These are phyloP conservation scores for Acanthamoeba sp. DNA, from an alignment of 208 protist genomes.

Conservation along the genomic window DNA sequence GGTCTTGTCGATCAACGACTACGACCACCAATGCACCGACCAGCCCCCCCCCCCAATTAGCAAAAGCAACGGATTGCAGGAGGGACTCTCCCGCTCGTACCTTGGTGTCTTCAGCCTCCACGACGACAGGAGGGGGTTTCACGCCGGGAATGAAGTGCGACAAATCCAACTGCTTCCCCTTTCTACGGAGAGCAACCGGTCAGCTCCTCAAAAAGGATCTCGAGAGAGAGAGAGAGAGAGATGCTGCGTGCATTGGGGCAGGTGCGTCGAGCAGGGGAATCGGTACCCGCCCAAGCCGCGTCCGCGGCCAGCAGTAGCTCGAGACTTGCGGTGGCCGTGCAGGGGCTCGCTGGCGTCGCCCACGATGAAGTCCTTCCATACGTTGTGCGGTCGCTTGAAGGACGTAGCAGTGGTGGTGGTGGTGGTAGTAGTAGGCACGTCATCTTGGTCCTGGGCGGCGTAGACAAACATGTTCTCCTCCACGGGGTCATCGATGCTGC, in stretches of 20 bases:
- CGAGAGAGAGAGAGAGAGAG: too few species aligned
- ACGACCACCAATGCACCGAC: background rate
- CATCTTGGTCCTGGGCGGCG: conserved; percentile 35
- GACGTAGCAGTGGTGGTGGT: background rate
- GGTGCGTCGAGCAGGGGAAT: background rate
- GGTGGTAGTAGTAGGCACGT: background rate
- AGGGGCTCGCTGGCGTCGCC: background rate
- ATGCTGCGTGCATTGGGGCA: too few species aligned
- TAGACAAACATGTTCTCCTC: conserved; percentile 65
- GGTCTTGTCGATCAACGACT: conserved; percentile 43
- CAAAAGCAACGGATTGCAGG: too few species aligned
- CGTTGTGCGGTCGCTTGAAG: conserved; percentile 58
- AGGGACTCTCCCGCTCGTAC: background rate
- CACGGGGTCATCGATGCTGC: conserved; percentile 41
- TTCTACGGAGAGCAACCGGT: background rate
- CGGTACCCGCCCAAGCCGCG: background rate
- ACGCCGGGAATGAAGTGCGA: conserved; percentile 55
- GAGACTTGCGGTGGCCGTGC: background rate
- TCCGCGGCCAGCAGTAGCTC: background rate
- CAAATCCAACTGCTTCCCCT: conserved; percentile 51
- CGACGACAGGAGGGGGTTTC: background rate
- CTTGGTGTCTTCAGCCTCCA: background rate
- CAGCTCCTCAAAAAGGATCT: too few species aligned
- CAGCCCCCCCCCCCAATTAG: too few species aligned
- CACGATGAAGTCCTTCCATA: conserved; percentile 66